Evolutionary conservation across 805 yeast genomes (phyloP).

Genomic region (Tetrapisispora fleetii): DNA sequence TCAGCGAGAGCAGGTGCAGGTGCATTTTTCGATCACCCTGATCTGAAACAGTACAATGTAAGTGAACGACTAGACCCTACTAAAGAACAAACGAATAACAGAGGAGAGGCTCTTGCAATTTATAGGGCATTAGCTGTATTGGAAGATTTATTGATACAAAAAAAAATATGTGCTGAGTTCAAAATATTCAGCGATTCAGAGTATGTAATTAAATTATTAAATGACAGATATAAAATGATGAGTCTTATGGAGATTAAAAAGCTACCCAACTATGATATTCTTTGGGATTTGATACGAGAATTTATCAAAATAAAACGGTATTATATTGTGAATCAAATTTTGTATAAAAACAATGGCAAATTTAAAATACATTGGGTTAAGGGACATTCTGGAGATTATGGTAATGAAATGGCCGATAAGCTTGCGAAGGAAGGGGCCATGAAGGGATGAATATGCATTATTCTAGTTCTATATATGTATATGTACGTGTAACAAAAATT

Average conservation of each 20-base stretch:
- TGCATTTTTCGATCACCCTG: conserved; percentile 55
- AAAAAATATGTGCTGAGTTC: conserved; percentile 21
- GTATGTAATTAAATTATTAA: conserved; percentile 48
- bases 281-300: conserved; percentile 33
- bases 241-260: conserved; percentile 35
- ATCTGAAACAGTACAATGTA: conserved; percentile 30
- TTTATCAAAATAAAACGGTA: conserved; percentile 33
- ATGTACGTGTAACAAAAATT: neutral
- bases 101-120: conserved; percentile 72
- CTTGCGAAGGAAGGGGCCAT: conserved; percentile 60
- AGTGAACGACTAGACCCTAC: conserved; percentile 41
- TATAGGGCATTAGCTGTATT: conserved; percentile 42
- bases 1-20: conserved; percentile 52
- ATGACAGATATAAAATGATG: conserved; percentile 44
- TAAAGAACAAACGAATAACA: conserved; percentile 55
- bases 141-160: conserved; percentile 18
- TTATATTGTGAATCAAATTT: conserved; percentile 22
- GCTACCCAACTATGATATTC: conserved; percentile 23
- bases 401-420: conserved; percentile 69
- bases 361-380: conserved; percentile 50
- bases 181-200: conserved; percentile 60
- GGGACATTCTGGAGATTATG: conserved; percentile 62
- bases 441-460: neutral
- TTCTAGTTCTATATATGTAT: neutral
- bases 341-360: conserved; percentile 27